These are phyloP conservation scores for Sequoiadendron giganteum DNA, from an alignment of 75 land plant genomes.

Conservation along the genomic window DNA sequence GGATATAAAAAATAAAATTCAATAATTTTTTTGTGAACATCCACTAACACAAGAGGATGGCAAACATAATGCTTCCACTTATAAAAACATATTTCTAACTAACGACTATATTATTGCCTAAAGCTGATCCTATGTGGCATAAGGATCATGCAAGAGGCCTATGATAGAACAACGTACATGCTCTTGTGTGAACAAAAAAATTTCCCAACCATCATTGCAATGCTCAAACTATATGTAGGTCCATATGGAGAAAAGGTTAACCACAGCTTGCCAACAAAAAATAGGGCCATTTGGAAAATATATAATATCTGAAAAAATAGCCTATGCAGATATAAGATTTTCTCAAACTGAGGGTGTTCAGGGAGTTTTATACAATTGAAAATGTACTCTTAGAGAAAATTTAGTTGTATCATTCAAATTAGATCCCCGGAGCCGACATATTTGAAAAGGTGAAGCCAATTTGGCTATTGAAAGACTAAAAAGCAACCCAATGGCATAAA, in stretches of 20 bases:
- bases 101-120: not conserved
- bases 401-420: not conserved
- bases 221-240: not conserved
- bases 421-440: not conserved
- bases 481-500: not conserved
- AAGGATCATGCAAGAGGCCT: not conserved
- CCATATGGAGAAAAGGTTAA: not conserved
- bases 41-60: not conserved
- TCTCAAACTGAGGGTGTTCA: not conserved
- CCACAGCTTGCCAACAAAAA: not conserved
- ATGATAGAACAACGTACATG: not conserved
- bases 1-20: no score
- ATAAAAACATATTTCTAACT: not conserved
- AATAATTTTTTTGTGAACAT: not conserved
- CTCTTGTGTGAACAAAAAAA: not conserved
- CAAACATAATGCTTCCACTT: not conserved
- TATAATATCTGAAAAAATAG: not conserved
- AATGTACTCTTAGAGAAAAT: not conserved
- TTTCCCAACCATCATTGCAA: not conserved
- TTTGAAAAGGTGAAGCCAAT: not conserved
- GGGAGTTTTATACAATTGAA: not conserved
- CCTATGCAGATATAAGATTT: not conserved
- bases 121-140: not conserved
- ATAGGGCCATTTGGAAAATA: not conserved
- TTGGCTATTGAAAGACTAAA: not conserved